These are phyloP conservation scores for Ophiostoma australiae DNA, from an alignment of 2,329 filamentous ascomycete genomes.

Conservation along the genomic window DNA sequence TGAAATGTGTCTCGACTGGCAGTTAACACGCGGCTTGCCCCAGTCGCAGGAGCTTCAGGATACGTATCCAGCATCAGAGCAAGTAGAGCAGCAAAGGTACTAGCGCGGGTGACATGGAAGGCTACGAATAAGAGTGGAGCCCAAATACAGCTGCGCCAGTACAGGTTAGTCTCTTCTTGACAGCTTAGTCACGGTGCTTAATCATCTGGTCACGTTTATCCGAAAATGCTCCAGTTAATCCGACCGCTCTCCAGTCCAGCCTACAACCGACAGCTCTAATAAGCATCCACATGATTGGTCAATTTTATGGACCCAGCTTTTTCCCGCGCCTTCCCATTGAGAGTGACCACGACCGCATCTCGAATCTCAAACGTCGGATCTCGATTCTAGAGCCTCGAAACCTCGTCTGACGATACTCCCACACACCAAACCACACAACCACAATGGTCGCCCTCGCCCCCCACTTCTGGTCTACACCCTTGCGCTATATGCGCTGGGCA, in stretches of 20 bases:
- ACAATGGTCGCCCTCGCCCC: constrained; percentile 60
- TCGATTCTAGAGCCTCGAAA: not conserved
- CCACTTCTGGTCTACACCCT: constrained; percentile 76
- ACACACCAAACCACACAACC: constrained; percentile 1
- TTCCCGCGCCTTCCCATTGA: constrained; percentile 1
- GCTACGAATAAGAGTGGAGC: constrained; percentile 6
- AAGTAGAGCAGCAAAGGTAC: constrained; percentile 7
- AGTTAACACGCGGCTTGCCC: constrained; percentile 23
- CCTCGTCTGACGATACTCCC: not conserved
- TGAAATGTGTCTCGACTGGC: constrained; percentile 24
- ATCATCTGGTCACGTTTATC: constrained; percentile 7
- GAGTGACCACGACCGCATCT: constrained; percentile 13
- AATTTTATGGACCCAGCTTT: constrained; percentile 13
- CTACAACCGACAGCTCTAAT: constrained; percentile 16
- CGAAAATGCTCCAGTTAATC: constrained; percentile 15
- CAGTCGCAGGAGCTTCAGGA: constrained; percentile 22
- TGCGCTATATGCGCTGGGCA: constrained; percentile 84
- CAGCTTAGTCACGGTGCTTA: not conserved
- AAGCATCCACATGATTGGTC: constrained; percentile 21
- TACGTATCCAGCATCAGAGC: constrained; percentile 25
- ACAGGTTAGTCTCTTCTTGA: not conserved
- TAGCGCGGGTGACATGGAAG: constrained; percentile 14
- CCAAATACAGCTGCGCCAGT: not conserved
- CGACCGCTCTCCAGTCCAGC: not conserved
- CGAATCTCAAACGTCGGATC: not conserved